Conservation (phyloP, 495 filamentous ascomycete species). For the Xylaria telfairii region DNA sequence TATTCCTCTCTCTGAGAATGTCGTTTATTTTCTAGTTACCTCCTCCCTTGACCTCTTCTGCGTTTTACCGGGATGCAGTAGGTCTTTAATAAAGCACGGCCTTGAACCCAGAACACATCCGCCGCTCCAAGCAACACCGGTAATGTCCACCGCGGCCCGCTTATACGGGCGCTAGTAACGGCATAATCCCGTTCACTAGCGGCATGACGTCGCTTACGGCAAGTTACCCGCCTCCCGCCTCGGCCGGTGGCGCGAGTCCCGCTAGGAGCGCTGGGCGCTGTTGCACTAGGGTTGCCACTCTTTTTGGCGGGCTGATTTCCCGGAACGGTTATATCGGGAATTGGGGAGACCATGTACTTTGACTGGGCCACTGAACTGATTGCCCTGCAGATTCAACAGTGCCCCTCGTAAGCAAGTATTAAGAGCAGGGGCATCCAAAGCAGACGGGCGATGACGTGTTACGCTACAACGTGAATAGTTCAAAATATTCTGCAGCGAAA, state of each 20-base stretch:
- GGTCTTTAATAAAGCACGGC: too few species aligned
- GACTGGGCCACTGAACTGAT: too few species aligned
- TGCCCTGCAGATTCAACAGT: too few species aligned
- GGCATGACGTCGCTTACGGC: conserved; percentile 44
- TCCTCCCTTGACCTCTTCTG: too few species aligned
- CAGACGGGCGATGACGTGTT: too few species aligned
- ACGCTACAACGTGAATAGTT: too few species aligned
- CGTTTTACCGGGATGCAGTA: too few species aligned
- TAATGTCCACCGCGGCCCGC: conserved; percentile 53
- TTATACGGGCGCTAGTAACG: conserved; percentile 57
- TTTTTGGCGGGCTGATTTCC: conserved; percentile 42
- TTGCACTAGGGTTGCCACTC: conserved; percentile 32
- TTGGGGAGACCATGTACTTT: background rate
- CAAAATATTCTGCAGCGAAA: background rate
- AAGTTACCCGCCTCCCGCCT: conserved; percentile 41
- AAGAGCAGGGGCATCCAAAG: background rate
- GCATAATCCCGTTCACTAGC: conserved; percentile 54
- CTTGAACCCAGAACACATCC: conserved; percentile 63
- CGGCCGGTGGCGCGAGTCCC: conserved; percentile 17
- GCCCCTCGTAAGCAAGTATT: too few species aligned
- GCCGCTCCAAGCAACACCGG: conserved; percentile 50
- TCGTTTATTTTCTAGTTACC: too few species aligned
- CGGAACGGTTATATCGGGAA: fast-evolving
- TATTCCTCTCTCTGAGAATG: too few species aligned
- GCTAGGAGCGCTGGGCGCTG: background rate